Percentiles rank a stretch among this genome's conserved stretches.
Conservation (phyloP, 192 early-diverging fungal genomes). For the Neocallimastix lanati region DNA sequence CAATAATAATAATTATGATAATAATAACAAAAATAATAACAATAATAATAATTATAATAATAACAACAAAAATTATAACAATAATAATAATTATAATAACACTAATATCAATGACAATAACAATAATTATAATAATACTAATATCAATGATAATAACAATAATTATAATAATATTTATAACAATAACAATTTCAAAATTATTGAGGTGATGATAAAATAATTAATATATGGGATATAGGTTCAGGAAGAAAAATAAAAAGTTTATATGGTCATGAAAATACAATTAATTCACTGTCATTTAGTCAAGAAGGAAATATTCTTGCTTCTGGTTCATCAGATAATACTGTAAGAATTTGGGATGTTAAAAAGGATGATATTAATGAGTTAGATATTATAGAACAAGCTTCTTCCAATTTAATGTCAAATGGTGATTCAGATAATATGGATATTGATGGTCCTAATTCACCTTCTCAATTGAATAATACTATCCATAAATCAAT, state of each 20-base stretch:
- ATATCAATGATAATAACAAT: too few relatives aligned
- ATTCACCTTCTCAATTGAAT: constrained; percentile 3
- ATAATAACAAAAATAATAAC: too few relatives aligned
- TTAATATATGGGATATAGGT: constrained; percentile 84
- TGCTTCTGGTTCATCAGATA: constrained; percentile 70
- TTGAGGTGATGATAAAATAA: constrained; percentile 52
- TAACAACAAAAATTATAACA: too few relatives aligned
- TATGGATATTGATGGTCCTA: constrained; percentile 11
- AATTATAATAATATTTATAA: neutral
- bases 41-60: too few relatives aligned
- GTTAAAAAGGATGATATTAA: constrained; percentile 35
- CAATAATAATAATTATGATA: too few relatives aligned
- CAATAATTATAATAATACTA: neutral
- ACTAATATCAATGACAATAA: too few relatives aligned
- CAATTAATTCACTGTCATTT: constrained; percentile 72
- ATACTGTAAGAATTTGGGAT: constrained; percentile 82
- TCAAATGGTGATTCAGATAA: constrained; percentile 1
- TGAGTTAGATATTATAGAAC: constrained; percentile 3
- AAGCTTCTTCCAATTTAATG: constrained; percentile 2
- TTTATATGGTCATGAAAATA: constrained; percentile 65
- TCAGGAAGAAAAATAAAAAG: constrained; percentile 64
- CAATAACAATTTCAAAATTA: neutral
- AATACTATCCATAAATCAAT: constrained; percentile 1
- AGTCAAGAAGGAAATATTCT: constrained; percentile 61
- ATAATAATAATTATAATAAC: too few relatives aligned